These are phyloP conservation scores for Pachyrhizus erosus DNA, from an alignment of 306 rosid genomes.

Conservation along the genomic window DNA sequence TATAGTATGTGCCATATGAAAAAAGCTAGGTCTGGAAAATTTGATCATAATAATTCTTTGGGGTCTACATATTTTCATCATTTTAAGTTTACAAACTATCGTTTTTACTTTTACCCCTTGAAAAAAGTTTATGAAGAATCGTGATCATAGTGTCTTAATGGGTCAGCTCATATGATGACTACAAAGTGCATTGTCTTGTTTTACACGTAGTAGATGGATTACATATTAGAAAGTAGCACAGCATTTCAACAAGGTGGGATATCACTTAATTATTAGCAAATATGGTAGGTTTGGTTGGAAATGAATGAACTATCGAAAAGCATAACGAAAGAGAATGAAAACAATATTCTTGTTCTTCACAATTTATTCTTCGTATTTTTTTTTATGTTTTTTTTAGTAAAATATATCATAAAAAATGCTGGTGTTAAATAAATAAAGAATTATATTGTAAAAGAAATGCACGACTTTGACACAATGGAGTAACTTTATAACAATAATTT, in stretches of 20 bases:
- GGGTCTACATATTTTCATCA: constrained; percentile 38
- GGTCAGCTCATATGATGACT: constrained; percentile 33
- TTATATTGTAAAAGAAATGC: background rate
- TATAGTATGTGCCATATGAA: constrained; percentile 16
- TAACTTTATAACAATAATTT: background rate
- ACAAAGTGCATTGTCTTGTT: constrained; percentile 1
- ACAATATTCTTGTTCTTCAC: background rate
- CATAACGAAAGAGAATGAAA: background rate
- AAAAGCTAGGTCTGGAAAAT: constrained; percentile 10
- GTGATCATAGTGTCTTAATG: constrained; percentile 4
- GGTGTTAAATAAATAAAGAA: background rate
- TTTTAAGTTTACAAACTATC: background rate
- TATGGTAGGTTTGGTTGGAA: constrained; percentile 18
- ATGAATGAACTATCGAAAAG: background rate
- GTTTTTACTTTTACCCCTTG: background rate
- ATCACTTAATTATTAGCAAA: constrained; percentile 7
- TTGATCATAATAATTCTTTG: constrained; percentile 28
- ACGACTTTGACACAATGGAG: background rate
- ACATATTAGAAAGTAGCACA: background rate
- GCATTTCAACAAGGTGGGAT: background rate
- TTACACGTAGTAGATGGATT: background rate
- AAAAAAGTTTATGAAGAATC: background rate
- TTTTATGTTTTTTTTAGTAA: background rate
- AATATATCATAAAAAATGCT: background rate
- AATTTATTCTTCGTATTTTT: background rate